phyloP scores from a whole-genome alignment of 352 stramenopile genomes.

The Pythium angustatum region DNA sequence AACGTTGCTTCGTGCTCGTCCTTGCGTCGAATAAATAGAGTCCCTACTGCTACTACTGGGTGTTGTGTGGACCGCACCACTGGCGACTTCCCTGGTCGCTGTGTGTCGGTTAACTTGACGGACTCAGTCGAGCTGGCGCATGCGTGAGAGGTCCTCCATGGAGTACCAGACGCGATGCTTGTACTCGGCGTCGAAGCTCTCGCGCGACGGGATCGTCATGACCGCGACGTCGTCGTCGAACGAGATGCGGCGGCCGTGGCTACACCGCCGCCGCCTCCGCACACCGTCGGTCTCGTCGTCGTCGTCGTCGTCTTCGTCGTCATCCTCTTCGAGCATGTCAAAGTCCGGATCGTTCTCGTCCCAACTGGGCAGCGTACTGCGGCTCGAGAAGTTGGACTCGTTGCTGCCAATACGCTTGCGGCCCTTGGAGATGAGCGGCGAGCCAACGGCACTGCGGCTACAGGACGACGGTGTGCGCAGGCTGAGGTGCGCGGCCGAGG shows the following conservation, averaged over 20 bases:
- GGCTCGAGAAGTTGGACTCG: slow-evolving; percentile 25
- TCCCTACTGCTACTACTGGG: slow-evolving; percentile 22
- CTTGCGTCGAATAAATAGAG: slow-evolving; percentile 26
- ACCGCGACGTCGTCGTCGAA: slow-evolving; percentile 75
- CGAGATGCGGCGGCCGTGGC: slow-evolving; percentile 73
- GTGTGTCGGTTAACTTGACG: not conserved
- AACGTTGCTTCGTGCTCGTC: not conserved
- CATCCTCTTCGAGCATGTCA: slow-evolving; percentile 42
- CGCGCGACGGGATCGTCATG: slow-evolving; percentile 67
- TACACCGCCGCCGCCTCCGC: slow-evolving; percentile 59
- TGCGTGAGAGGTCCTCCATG: slow-evolving; percentile 58
- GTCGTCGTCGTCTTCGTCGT: slow-evolving; percentile 61
- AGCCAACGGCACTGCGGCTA: too few species aligned
- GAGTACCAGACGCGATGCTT: slow-evolving; percentile 81
- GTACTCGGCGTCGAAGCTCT: slow-evolving; percentile 75
- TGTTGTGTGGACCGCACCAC: too few species aligned
- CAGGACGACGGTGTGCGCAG: not conserved
- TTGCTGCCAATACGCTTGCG: slow-evolving; percentile 47
- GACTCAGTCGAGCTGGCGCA: slow-evolving; percentile 35
- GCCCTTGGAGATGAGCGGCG: slow-evolving; percentile 36
- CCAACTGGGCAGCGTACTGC: slow-evolving; percentile 53
- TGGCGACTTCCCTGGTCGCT: not conserved
- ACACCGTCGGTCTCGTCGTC: slow-evolving; percentile 34
- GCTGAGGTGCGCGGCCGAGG: not conserved
- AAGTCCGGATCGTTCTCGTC: slow-evolving; percentile 39